phyloP scores from a whole-genome alignment of 768 basidiomycete species.

The Pleurotus citrinopileatus region DNA sequence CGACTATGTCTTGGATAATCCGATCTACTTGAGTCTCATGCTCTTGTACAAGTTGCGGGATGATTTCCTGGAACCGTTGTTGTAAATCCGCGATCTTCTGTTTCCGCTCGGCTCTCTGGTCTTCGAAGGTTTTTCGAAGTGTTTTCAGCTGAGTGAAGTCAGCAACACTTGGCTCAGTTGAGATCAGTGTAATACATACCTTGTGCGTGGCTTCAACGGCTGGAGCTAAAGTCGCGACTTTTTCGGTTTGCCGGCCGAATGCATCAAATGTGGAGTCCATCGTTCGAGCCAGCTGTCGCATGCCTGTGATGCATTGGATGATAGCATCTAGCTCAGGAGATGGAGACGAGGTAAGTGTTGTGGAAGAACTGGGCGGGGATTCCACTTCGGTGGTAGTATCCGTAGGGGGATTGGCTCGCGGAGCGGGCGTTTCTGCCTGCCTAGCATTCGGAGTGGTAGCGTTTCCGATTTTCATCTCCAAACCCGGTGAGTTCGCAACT shows the following conservation, averaged over 20 bases:
- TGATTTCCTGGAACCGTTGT: conserved; percentile 29
- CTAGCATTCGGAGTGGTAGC: background rate
- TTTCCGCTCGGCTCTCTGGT: conserved; percentile 37
- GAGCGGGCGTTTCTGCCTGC: background rate
- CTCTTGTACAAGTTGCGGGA: conserved; percentile 40
- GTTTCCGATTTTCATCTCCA: conserved; percentile 4
- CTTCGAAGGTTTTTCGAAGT: conserved; percentile 33
- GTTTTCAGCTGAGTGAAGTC: conserved; percentile 34
- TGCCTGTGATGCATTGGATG: conserved; percentile 1
- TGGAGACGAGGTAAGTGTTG: background rate
- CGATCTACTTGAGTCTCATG: conserved; percentile 31
- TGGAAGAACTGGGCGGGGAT: background rate
- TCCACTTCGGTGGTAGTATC: background rate
- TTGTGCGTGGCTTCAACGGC: conserved; percentile 43
- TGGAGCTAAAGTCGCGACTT: conserved; percentile 39
- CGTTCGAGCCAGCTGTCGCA: background rate
- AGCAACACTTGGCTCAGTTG: conserved; percentile 9
- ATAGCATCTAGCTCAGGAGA: conserved; percentile 2
- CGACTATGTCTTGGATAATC: conserved; percentile 32
- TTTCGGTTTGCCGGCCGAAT: conserved; percentile 43
- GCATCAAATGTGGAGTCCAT: conserved; percentile 42
- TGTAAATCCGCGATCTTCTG: conserved; percentile 33
- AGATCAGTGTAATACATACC: conserved; percentile 25
- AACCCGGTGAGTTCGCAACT: background rate
- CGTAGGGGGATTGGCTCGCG: background rate